These are phyloP conservation scores for Rubia tinctorum DNA, from an alignment of 305 asterid species.

Conservation along the genomic window DNA sequence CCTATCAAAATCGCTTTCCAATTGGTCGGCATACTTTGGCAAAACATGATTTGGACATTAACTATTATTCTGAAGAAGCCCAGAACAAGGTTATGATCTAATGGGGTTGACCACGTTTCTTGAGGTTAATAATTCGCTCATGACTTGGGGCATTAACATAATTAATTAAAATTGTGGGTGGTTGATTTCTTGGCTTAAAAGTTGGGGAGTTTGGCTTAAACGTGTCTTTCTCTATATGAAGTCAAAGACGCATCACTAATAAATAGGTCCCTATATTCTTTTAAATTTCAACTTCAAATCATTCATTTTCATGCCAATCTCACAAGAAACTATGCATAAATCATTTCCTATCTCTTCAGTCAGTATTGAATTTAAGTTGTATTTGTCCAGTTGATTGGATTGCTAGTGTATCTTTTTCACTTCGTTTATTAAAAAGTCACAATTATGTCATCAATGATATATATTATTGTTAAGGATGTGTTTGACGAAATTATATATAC, in stretches of 20 bases:
- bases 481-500: no score
- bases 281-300: neutral
- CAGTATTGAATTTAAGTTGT: no score
- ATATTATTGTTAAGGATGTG: no score
- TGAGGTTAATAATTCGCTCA: slow-evolving; percentile 15
- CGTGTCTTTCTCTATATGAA: slow-evolving; percentile 25
- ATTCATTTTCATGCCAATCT: neutral
- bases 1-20: slow-evolving; percentile 19
- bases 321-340: neutral
- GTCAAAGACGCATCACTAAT: slow-evolving; percentile 29
- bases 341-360: no score
- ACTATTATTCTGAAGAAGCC: slow-evolving; percentile 9
- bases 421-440: no score
- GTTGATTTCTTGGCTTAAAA: slow-evolving; percentile 41
- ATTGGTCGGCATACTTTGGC: slow-evolving; percentile 46
- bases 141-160: slow-evolving; percentile 2
- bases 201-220: slow-evolving; percentile 34
- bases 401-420: neutral
- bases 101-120: slow-evolving; percentile 41
- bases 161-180: slow-evolving; percentile 1
- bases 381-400: neutral
- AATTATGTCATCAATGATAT: no score
- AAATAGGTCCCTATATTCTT: neutral
- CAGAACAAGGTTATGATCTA: slow-evolving; percentile 5
- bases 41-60: slow-evolving; percentile 29